A percentile compares a stretch with the other conserved stretches of the same genome.
Evolutionary conservation across 768 basidiomycete genomes (phyloP).

Genomic region (Saitozyma sp.): DNA sequence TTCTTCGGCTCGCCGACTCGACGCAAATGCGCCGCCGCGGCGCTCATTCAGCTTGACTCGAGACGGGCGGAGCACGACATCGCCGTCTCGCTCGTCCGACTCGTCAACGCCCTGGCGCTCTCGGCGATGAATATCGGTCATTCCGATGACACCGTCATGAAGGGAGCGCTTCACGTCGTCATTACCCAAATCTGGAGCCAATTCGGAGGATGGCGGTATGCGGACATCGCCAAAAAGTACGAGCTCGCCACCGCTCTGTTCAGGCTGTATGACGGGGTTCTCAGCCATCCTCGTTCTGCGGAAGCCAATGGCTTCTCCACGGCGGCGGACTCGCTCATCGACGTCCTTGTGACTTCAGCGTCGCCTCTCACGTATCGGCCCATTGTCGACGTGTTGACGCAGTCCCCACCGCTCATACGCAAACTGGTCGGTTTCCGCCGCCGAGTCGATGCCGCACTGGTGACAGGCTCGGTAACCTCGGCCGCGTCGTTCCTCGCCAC

Average conservation of each 20-base stretch:
- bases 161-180: slow-evolving; percentile 70
- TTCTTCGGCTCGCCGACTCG: slow-evolving; percentile 56
- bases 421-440: slow-evolving; percentile 56
- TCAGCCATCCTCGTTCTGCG: slow-evolving; percentile 51
- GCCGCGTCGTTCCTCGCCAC: slow-evolving; percentile 27
- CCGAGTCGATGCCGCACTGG: slow-evolving; percentile 22
- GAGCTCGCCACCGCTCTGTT: slow-evolving; percentile 73
- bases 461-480: slow-evolving; percentile 21
- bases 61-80: slow-evolving; percentile 69
- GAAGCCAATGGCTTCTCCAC: slow-evolving; percentile 12
- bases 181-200: slow-evolving; percentile 87
- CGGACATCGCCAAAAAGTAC: slow-evolving; percentile 75
- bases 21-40: slow-evolving; percentile 23
- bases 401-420: slow-evolving; percentile 62
- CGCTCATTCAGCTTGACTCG: slow-evolving; percentile 70
- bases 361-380: slow-evolving; percentile 79
- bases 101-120: slow-evolving; percentile 70
- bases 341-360: slow-evolving; percentile 71
- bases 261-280: slow-evolving; percentile 66
- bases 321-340: slow-evolving; percentile 57
- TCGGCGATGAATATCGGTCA: slow-evolving; percentile 75
- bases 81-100: slow-evolving; percentile 56
- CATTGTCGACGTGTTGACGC: slow-evolving; percentile 68
- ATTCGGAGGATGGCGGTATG: slow-evolving; percentile 82
- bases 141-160: slow-evolving; percentile 61